These are phyloP conservation scores for Colletotrichum musae DNA, from an alignment of 2,329 filamentous ascomycete genomes.

Conservation along the genomic window DNA sequence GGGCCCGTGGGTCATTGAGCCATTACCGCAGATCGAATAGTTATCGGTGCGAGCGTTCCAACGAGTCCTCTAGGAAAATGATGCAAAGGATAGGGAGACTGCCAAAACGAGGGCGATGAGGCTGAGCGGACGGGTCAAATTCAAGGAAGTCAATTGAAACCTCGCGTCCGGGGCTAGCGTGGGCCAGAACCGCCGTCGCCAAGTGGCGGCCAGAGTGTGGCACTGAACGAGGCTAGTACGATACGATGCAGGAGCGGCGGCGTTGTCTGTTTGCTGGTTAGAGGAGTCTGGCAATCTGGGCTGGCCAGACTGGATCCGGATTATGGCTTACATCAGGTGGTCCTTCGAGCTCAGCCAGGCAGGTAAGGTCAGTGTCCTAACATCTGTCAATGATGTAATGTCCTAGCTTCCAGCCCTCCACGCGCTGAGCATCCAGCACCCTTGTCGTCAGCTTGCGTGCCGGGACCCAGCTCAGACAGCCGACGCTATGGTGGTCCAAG, in stretches of 20 bases:
- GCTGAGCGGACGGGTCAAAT: slow-evolving; percentile 12
- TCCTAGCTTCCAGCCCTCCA: slow-evolving; percentile 6
- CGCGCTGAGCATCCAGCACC: slow-evolving; percentile 13
- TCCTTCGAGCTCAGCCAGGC: slow-evolving; percentile 27
- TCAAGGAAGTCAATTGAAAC: slow-evolving; percentile 29
- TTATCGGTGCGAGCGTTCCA: background rate
- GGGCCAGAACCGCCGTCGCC: slow-evolving; percentile 30
- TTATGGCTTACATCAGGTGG: background rate
- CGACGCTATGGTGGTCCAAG: background rate
- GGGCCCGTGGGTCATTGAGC: slow-evolving; percentile 2
- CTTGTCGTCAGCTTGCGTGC: slow-evolving; percentile 26
- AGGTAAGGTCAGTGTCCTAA: slow-evolving; percentile 7
- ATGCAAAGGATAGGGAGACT: background rate
- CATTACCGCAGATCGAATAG: slow-evolving; percentile 11
- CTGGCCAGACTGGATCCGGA: slow-evolving; percentile 18
- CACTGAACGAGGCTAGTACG: slow-evolving; percentile 30
- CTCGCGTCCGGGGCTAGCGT: slow-evolving; percentile 29
- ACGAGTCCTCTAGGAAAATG: background rate
- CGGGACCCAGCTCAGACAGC: slow-evolving; percentile 15
- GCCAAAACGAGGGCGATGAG: slow-evolving; percentile 2
- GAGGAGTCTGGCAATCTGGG: slow-evolving; percentile 9
- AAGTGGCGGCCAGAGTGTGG: slow-evolving; percentile 20
- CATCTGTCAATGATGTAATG: slow-evolving; percentile 36
- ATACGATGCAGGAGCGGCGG: slow-evolving; percentile 28
- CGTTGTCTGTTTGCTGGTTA: slow-evolving; percentile 20